Percentiles rank a stretch among this genome's conserved stretches.
Conservation (phyloP, 768 basidiomycete genomes). For the Sporobolomyces phaffii region DNA sequence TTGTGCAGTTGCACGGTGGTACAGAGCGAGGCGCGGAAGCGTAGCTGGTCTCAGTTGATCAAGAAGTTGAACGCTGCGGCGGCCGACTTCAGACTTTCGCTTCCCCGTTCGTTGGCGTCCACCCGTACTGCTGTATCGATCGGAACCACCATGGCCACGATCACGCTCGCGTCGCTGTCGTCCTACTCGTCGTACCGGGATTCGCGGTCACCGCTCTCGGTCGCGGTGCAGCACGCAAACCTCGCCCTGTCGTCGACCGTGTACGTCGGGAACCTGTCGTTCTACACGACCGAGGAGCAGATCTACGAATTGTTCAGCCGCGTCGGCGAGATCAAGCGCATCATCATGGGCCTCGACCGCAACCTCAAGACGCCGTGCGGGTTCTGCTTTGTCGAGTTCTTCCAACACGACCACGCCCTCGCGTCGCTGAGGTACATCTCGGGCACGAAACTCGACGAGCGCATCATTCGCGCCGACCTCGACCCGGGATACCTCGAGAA, state of each 20-base stretch:
- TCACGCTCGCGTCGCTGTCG: slow-evolving; percentile 77
- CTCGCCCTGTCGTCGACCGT: slow-evolving; percentile 53
- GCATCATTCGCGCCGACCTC: slow-evolving; percentile 94
- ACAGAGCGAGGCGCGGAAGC: too few species aligned
- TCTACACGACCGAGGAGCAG: slow-evolving; percentile 92
- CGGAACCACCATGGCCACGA: slow-evolving; percentile 47
- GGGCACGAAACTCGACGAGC: slow-evolving; percentile 97
- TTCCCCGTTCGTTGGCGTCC: too few species aligned
- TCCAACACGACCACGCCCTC: slow-evolving; percentile 86
- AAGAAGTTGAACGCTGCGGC: too few species aligned
- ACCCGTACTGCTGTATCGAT: too few species aligned
- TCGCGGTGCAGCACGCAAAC: slow-evolving; percentile 17
- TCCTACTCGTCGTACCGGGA: slow-evolving; percentile 97
- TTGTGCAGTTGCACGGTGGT: too few species aligned
- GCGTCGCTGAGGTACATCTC: slow-evolving; percentile 89
- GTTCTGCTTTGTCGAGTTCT: slow-evolving; percentile 94
- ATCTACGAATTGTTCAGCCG: slow-evolving; percentile 77
- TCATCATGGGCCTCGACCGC: slow-evolving; percentile 90
- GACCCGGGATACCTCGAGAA: slow-evolving; percentile 96
- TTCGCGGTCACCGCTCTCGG: slow-evolving; percentile 55
- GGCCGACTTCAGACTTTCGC: too few species aligned
- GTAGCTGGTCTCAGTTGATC: too few species aligned
- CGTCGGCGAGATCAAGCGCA: slow-evolving; percentile 60
- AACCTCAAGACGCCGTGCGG: slow-evolving; percentile 91
- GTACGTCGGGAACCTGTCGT: slow-evolving; percentile 59